phyloP scores from a whole-genome alignment of 805 yeast genomes.

The Candida cerambycidarum region DNA sequence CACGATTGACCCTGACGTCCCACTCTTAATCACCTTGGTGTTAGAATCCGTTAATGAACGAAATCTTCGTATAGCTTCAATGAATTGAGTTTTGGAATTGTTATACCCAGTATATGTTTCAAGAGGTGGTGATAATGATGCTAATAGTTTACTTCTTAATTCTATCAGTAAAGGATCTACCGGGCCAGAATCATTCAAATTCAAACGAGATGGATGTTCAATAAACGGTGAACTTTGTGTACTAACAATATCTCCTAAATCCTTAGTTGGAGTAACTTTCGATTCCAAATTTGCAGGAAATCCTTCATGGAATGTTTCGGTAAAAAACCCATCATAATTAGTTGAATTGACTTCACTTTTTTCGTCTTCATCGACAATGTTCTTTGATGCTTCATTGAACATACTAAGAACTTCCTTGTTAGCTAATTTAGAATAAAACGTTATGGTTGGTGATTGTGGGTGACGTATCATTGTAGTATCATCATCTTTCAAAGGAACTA shows the following conservation, averaged over 20 bases:
- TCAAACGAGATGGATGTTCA: slow-evolving; percentile 25
- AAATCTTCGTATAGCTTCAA: slow-evolving; percentile 27
- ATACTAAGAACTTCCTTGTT: slow-evolving; percentile 69
- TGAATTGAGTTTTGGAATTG: slow-evolving; percentile 19
- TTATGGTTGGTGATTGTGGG: slow-evolving; percentile 73
- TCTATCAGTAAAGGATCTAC: slow-evolving; percentile 45
- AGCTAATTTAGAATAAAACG: slow-evolving; percentile 73
- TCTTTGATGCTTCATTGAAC: slow-evolving; percentile 59
- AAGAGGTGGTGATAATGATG: slow-evolving; percentile 35
- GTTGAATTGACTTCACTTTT: slow-evolving; percentile 27
- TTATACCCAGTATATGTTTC: slow-evolving; percentile 30
- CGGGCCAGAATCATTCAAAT: not conserved
- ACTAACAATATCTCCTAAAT: slow-evolving; percentile 14
- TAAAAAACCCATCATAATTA: slow-evolving; percentile 46
- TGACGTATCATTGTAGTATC: slow-evolving; percentile 14
- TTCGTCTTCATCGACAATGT: slow-evolving; percentile 29
- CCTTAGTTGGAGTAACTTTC: slow-evolving; percentile 24
- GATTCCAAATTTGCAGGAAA: not conserved
- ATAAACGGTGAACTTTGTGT: slow-evolving; percentile 50
- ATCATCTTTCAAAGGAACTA: slow-evolving; percentile 41
- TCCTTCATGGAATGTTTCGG: slow-evolving; percentile 42
- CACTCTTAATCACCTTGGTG: slow-evolving; percentile 35
- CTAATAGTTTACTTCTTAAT: slow-evolving; percentile 39
- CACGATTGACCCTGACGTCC: slow-evolving; percentile 40
- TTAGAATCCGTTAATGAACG: slow-evolving; percentile 33